Conservation (phyloP, 805 yeast genomes). For the Saccharomycopsis oosterbeekiorum region DNA sequence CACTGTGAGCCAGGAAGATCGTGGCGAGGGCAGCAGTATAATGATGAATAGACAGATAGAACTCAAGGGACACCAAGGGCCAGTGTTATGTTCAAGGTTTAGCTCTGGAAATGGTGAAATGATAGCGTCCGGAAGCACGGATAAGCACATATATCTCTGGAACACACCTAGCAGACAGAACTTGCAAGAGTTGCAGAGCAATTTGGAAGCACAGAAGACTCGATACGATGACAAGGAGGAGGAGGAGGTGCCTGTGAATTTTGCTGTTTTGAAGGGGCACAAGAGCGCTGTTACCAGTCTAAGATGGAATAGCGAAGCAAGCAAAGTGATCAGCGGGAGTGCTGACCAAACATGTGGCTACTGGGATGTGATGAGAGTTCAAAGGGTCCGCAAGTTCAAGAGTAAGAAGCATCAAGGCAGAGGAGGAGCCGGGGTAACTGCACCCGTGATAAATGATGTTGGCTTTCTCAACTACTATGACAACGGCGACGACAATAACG, state of each 20-base stretch:
- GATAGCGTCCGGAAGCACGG: constrained; percentile 57
- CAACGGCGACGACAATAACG: constrained; percentile 19
- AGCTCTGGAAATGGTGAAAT: constrained; percentile 35
- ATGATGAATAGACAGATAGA: constrained; percentile 18
- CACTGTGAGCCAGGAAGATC: too few species aligned
- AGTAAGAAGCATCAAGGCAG: constrained; percentile 35
- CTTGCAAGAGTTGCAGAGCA: neutral
- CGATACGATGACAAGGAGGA: constrained; percentile 17
- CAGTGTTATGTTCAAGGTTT: constrained; percentile 45
- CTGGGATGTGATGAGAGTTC: constrained; percentile 55
- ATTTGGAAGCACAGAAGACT: neutral
- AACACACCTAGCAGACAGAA: constrained; percentile 18
- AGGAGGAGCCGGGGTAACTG: constrained; percentile 48
- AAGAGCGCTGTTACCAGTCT: constrained; percentile 56
- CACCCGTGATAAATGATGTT: constrained; percentile 19
- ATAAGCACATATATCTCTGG: constrained; percentile 35
- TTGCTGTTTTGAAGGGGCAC: constrained; percentile 43
- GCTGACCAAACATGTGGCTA: constrained; percentile 53
- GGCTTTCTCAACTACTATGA: neutral
- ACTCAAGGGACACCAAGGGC: constrained; percentile 43
- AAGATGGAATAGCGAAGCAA: constrained; percentile 41
- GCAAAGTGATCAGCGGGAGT: constrained; percentile 38
- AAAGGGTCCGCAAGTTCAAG: constrained; percentile 41
- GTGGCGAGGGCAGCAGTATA: neutral
- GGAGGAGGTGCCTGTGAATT: constrained; percentile 26